Percentiles rank a stretch among this genome's conserved stretches.
phyloP scores from a whole-genome alignment of 768 basidiomycete genomes.

The Lentinula detonsa region DNA sequence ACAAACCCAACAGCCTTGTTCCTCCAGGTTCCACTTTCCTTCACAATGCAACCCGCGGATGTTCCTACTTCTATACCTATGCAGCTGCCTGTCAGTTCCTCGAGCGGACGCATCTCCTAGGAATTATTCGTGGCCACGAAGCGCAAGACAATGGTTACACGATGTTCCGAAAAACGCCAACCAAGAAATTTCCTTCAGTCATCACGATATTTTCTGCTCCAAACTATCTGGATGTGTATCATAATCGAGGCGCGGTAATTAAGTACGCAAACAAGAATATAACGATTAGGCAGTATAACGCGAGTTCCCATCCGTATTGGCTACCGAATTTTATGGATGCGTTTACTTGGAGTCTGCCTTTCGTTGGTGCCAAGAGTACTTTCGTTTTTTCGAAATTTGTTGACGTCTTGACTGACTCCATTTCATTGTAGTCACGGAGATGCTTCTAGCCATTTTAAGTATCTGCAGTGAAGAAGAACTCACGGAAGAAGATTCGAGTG shows the following conservation, averaged over 20 bases:
- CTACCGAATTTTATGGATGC: constrained; percentile 97
- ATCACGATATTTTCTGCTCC: constrained; percentile 98
- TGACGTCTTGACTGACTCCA: neutral
- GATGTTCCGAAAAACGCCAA: constrained; percentile 94
- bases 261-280: constrained; percentile 97
- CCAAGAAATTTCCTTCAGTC: constrained; percentile 92
- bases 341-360: constrained; percentile 96
- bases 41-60: constrained; percentile 9
- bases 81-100: constrained; percentile 91
- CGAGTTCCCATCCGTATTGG: constrained; percentile 86
- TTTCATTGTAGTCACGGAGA: constrained; percentile 75
- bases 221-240: constrained; percentile 94
- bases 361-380: constrained; percentile 92
- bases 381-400: constrained; percentile 26
- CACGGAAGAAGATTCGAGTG: constrained; percentile 43
- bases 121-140: constrained; percentile 94
- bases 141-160: constrained; percentile 95
- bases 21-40: constrained; percentile 40
- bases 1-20: constrained; percentile 43
- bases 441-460: constrained; percentile 91
- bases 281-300: constrained; percentile 87
- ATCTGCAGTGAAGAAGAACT: constrained; percentile 94
- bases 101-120: constrained; percentile 85
- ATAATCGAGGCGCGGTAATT: constrained; percentile 94
- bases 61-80: constrained; percentile 50